These are phyloP conservation scores for Aspergillus ibericus DNA, from an alignment of 2,329 filamentous ascomycete genomes.

Conservation along the genomic window DNA sequence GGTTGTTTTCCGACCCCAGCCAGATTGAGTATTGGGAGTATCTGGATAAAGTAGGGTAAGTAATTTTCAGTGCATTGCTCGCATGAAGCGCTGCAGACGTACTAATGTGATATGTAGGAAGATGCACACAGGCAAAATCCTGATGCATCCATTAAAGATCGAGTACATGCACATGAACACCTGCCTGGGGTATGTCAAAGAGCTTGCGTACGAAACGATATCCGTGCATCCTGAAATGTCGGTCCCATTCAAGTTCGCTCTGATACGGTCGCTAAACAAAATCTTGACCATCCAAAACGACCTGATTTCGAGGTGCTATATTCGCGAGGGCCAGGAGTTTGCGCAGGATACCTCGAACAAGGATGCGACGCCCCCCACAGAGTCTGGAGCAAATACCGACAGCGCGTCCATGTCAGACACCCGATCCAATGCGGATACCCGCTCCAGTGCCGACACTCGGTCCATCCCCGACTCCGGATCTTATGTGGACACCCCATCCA, in stretches of 20 bases:
- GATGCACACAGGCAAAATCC: conserved; percentile 12
- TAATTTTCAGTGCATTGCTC: no score
- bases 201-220: conserved; percentile 9
- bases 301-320: conserved; percentile 12
- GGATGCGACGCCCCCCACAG: not conserved
- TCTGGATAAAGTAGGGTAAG: conserved; percentile 14
- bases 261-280: conserved; percentile 11
- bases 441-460: not conserved
- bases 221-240: conserved; percentile 11
- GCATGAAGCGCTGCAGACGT: no score
- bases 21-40: conserved; percentile 13
- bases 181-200: conserved; percentile 12
- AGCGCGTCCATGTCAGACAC: not conserved
- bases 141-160: conserved; percentile 14
- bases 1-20: conserved; percentile 11
- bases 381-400: not conserved
- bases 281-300: conserved; percentile 15
- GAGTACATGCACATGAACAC: conserved; percentile 16
- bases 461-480: no score
- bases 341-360: not conserved
- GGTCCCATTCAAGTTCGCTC: conserved; percentile 9
- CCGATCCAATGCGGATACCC: not conserved
- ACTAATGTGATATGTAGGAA: not conserved
- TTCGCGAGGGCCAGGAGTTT: conserved; percentile 11
- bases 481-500: not conserved